Evolutionary conservation across 2,329 filamentous ascomycete genomes (phyloP), one percentile per base, ranked within the genome.

Genomic region (Curvularia sp.): DNA sequence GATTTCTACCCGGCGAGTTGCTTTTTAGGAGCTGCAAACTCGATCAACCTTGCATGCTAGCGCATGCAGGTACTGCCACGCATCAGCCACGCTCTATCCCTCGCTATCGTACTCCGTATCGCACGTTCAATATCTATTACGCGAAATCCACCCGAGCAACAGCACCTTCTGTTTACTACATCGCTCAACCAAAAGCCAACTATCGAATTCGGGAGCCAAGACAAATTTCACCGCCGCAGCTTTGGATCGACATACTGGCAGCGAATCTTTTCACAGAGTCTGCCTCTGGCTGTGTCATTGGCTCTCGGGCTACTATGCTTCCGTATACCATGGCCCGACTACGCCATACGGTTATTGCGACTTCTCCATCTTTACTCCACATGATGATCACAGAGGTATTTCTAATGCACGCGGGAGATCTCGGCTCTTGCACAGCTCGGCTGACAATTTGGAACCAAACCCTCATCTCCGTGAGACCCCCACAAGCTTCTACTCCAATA

Each of bases 21-120:
- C 31, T 48, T 57, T 57, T 57, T 57, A 30, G 24, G 31, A 47
- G 22, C 22, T 44, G 28, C 42, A 48, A 57, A 35, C 26, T 18
- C 5, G 35, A 41, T 50, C 35, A 20, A 28, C 22, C 26, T 9
- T 28, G 35, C 48, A 50, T 26, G n/a, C 26, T 33, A 50, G 33
- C 15, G 15, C 15, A 39, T 41, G 15, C 26, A 28, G 24, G 24
- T 26, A 35, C 18, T 22, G n/a, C 8, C 2, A 28, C 48, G n/a
- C 24, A 12, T 12, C 35, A 41, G 48, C 35, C 35, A 20, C 48
- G 18, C 5, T 20, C 12, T 15, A 20, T 13, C 18, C 9, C 24
- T 38, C 24, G 41, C 42, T 31, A 26, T 28, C 26, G 24, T 33
- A 49, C 18, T 42, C 30, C 49, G 24, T 20, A 49, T 55, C 28